Evolutionary conservation across 768 basidiomycete genomes (phyloP), one percentile per base, ranked within the genome.

Genomic region (Calocybe indica): DNA sequence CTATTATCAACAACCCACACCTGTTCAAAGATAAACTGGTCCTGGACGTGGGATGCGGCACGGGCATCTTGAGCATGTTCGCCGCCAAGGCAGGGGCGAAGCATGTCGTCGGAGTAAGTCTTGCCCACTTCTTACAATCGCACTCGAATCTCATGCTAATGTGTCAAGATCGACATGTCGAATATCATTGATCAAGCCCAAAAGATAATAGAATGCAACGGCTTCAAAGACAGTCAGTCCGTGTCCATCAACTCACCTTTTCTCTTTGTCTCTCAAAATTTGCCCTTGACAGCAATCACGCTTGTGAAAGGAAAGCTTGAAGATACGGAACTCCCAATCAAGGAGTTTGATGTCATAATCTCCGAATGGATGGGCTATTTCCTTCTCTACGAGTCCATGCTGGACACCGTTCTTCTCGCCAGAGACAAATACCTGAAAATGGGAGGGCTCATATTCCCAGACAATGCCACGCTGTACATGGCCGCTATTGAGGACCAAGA

Each of bases 301-400:
- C 84, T 98, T 48, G 85, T 98, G 56, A 97, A 98, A 70, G 94
- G 95, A 49, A 99, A 99, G 70, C 85, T 99, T 51, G 95, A 99
- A 65, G 95, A 99, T 40, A 72, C 83, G 43, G 82, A 83, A 50
- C 78, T 98, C 37, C 95, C 95, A 10, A 81, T 95, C 60, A 71
- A 88, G 52, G 73, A 94, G 65, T 97, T 92, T 63, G 96, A 99
- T 65, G 97, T 99, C 70, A 96, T 99, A 71, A 90, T 99, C 62
- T 96, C 93, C 52, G 96, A 99, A 66, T 99, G 95, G 96, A 99
- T 99, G 96, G 96, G 96, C 37, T 99, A 99, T 71, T 97, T 98
- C 79, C 75, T 98, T 43, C 81, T 99, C 32, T 98, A 98, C 73
- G 96, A 98, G 66, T 94, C 92, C 60, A 98, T 99, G 96, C 83